phyloP scores from a whole-genome alignment of 2,329 filamentous ascomycete genomes.

The Ophiostoma sp. region DNA sequence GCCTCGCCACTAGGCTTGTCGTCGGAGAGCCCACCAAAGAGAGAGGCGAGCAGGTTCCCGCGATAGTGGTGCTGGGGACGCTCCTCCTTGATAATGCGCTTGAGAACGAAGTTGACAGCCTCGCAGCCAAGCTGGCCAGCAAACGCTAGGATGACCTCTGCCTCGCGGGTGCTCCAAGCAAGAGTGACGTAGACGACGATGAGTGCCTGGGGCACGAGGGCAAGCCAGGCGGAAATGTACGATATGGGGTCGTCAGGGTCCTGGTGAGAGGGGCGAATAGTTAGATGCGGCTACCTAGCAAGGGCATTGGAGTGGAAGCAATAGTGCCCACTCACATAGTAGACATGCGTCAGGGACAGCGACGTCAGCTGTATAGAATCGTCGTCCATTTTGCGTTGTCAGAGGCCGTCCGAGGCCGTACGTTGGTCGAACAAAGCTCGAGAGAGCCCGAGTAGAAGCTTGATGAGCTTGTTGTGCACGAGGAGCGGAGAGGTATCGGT shows the following conservation, averaged over 20 bases:
- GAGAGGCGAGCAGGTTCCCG: slow-evolving; percentile 16
- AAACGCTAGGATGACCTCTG: slow-evolving; percentile 85
- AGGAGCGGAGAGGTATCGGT: not conserved
- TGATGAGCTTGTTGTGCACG: not conserved
- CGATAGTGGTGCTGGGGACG: slow-evolving; percentile 73
- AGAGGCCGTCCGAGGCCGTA: not conserved
- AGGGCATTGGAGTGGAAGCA: not conserved
- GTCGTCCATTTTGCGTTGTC: slow-evolving; percentile 7
- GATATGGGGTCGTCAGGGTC: slow-evolving; percentile 81
- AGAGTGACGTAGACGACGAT: slow-evolving; percentile 86
- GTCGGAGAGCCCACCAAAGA: slow-evolving; percentile 12
- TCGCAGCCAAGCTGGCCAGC: slow-evolving; percentile 88
- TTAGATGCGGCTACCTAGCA: not conserved
- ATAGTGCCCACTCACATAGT: slow-evolving; percentile 12
- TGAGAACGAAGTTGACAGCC: slow-evolving; percentile 80
- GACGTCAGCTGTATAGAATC: slow-evolving; percentile 13
- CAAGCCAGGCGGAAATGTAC: slow-evolving; percentile 85
- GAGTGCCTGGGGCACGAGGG: slow-evolving; percentile 85
- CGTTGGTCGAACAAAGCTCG: not conserved
- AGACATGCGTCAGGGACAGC: slow-evolving; percentile 18
- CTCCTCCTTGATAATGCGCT: slow-evolving; percentile 88
- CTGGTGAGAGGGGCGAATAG: slow-evolving; percentile 41
- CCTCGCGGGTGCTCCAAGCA: slow-evolving; percentile 84
- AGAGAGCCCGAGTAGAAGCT: not conserved
- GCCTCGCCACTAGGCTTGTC: not conserved